Conservation (phyloP, 2,329 filamentous ascomycete species). For the Monosporascus sp. region DNA sequence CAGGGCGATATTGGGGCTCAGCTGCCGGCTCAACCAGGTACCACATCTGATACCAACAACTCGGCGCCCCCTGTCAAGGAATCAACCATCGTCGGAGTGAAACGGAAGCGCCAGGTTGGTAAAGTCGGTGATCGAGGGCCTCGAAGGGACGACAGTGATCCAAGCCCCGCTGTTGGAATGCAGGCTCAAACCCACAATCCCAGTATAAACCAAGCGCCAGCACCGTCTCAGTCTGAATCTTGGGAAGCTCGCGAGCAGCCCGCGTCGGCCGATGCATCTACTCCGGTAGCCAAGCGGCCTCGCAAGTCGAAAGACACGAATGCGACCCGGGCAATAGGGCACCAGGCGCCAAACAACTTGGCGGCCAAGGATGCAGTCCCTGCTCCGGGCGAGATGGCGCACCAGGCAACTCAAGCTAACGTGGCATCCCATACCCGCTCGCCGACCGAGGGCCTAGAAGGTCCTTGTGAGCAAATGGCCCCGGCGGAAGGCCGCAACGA, state of each 20-base stretch:
- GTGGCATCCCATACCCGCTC: slow-evolving; percentile 13
- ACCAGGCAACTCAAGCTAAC: slow-evolving; percentile 14
- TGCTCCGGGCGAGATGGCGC: slow-evolving; percentile 13
- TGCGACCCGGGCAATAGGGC: slow-evolving; percentile 14
- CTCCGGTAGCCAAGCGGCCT: slow-evolving; percentile 21
- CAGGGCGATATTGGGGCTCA: slow-evolving; percentile 16
- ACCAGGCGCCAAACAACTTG: slow-evolving; percentile 18
- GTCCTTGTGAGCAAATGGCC: slow-evolving; percentile 21
- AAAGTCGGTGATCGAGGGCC: slow-evolving; percentile 7
- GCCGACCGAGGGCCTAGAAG: slow-evolving; percentile 23
- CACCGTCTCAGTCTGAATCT: slow-evolving; percentile 13
- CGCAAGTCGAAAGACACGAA: slow-evolving; percentile 26
- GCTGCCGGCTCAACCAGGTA: slow-evolving; percentile 4
- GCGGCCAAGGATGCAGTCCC: slow-evolving; percentile 14
- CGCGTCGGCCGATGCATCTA: slow-evolving; percentile 5
- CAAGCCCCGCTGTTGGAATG: slow-evolving; percentile 7
- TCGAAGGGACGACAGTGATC: slow-evolving; percentile 9
- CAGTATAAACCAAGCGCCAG: slow-evolving; percentile 9
- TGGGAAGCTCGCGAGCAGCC: slow-evolving; percentile 15
- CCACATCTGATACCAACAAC: slow-evolving; percentile 7
- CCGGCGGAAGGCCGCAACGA: slow-evolving; percentile 21
- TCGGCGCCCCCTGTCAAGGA: slow-evolving; percentile 21
- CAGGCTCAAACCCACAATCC: slow-evolving; percentile 8
- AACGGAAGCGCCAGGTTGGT: slow-evolving; percentile 25
- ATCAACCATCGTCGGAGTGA: slow-evolving; percentile 27